Percentiles rank a stretch among this genome's conserved stretches.
Conservation (phyloP, 768 basidiomycete species). For the Hortiboletus campestris region DNA sequence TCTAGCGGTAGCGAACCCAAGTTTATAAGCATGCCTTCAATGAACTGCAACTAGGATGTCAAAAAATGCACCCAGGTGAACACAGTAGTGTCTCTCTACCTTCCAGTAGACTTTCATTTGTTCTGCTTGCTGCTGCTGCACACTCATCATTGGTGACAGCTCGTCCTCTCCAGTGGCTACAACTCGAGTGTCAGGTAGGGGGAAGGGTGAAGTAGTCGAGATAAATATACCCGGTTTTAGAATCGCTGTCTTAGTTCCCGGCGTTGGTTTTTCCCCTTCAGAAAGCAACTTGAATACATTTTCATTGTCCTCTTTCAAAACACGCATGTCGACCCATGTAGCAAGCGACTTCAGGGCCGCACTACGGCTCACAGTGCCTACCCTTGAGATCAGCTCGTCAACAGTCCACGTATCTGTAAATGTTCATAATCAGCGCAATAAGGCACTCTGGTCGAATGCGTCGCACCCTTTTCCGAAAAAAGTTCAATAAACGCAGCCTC, state of each 20-base stretch:
- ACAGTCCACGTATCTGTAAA: constrained; percentile 64
- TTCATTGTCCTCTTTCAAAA: constrained; percentile 67
- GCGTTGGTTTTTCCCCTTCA: constrained; percentile 46
- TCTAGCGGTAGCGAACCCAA: constrained; percentile 72
- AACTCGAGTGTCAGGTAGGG: background rate
- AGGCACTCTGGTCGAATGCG: background rate
- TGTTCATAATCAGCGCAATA: background rate
- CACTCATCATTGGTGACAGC: constrained; percentile 47
- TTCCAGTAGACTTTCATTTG: constrained; percentile 91
- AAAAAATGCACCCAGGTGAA: background rate
- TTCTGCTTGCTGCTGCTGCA: constrained; percentile 76
- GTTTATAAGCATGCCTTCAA: constrained; percentile 90
- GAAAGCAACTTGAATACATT: constrained; percentile 67
- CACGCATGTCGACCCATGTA: constrained; percentile 82
- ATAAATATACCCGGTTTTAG: constrained; percentile 26
- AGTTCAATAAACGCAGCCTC: constrained; percentile 91
- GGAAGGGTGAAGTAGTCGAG: background rate
- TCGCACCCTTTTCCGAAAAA: constrained; percentile 67
- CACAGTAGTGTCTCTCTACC: constrained; percentile 37
- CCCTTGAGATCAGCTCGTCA: constrained; percentile 59
- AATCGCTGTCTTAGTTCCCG: constrained; percentile 21
- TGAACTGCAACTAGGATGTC: constrained; percentile 51
- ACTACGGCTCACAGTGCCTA: constrained; percentile 64
- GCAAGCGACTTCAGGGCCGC: constrained; percentile 70
- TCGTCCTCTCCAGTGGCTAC: constrained; percentile 43